Conservation (phyloP, 169 alveolate genomes). For the Cryptosporidium felis region DNA sequence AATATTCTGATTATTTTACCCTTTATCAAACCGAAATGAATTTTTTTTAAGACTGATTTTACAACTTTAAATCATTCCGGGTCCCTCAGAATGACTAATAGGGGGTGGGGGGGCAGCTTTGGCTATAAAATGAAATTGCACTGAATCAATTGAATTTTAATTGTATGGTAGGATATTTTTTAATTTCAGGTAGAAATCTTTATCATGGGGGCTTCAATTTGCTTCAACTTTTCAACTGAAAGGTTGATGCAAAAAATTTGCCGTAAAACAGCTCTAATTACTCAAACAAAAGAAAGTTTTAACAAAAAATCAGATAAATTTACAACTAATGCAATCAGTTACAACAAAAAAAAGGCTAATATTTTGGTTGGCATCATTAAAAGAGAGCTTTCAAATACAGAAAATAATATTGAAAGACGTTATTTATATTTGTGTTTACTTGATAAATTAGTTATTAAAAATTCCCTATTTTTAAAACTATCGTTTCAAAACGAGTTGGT, state of each 20-base stretch:
- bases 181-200: no score
- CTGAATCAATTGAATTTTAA: no score
- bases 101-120: no score
- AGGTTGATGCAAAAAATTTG: conserved; percentile 4
- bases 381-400: not conserved
- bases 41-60: no score
- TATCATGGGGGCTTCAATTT: conserved; percentile 28
- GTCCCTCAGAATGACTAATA: no score
- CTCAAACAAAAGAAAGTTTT: not conserved
- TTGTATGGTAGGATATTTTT: no score
- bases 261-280: not conserved
- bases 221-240: not conserved
- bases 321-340: not conserved
- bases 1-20: no score
- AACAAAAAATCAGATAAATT: not conserved
- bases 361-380: conserved; percentile 21
- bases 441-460: not conserved
- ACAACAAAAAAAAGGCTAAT: not conserved
- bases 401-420: not conserved
- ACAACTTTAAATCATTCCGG: no score
- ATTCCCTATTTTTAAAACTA: not conserved
- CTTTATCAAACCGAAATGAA: no score
- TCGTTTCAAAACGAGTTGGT: not conserved
- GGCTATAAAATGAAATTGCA: no score
- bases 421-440: conserved; percentile 17